A percentile compares a stretch with the other conserved stretches of the same genome.
Conservation (phyloP, 345 rosid genomes). For the Erucastrum elatum region DNA sequence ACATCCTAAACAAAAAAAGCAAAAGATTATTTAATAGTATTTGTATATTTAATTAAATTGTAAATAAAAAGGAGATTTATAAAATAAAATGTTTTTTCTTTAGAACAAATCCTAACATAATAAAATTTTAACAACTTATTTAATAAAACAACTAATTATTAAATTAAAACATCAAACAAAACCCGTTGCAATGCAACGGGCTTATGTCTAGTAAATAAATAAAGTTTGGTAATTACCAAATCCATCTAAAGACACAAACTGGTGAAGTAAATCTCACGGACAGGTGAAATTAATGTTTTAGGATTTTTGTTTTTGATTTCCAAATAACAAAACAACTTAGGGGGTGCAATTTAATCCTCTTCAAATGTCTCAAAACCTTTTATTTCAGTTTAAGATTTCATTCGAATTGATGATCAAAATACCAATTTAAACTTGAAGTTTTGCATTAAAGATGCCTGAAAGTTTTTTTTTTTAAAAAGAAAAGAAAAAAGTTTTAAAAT, state of each 20-base stretch:
- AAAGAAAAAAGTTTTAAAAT: too few relatives aligned
- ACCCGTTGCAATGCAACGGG: too few relatives aligned
- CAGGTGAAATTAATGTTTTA: background rate
- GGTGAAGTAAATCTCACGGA: background rate
- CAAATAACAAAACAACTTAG: background rate
- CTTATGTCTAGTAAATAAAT: background rate
- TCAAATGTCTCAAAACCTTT: background rate
- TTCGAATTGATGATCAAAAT: background rate
- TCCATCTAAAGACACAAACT: background rate
- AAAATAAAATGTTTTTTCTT: too few relatives aligned
- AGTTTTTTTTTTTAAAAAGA: background rate
- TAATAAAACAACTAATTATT: too few relatives aligned
- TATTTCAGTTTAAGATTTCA: background rate
- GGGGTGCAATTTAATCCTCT: background rate
- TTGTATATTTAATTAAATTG: too few relatives aligned
- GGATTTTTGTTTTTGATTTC: background rate
- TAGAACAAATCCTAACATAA: too few relatives aligned
- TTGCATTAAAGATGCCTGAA: background rate
- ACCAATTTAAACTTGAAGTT: background rate
- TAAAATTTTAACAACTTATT: too few relatives aligned
- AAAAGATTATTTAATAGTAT: too few relatives aligned
- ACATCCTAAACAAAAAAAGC: too few relatives aligned
- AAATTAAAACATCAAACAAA: too few relatives aligned
- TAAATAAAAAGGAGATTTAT: too few relatives aligned
- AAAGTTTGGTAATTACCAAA: conserved; percentile 13